These are phyloP conservation scores for Cyamopsis tetragonoloba DNA, from an alignment of 306 rosid species.

Conservation along the genomic window DNA sequence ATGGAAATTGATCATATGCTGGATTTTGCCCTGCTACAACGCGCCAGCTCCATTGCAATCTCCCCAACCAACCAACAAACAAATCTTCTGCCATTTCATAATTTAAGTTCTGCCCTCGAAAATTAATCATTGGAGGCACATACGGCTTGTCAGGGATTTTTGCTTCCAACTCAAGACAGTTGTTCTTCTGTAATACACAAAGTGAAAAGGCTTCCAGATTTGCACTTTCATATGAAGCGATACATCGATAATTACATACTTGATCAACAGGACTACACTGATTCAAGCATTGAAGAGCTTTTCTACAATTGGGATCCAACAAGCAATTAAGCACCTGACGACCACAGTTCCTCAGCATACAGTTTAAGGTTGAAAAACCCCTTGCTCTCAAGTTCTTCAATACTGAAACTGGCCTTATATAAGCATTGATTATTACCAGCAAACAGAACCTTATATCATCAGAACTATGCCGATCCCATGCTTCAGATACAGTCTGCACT, in stretches of 20 bases:
- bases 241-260: slow-evolving; percentile 79
- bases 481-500: slow-evolving; percentile 63
- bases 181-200: slow-evolving; percentile 83
- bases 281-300: slow-evolving; percentile 83
- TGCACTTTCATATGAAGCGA: slow-evolving; percentile 75
- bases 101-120: slow-evolving; percentile 42
- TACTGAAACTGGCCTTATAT: slow-evolving; percentile 70
- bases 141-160: slow-evolving; percentile 60
- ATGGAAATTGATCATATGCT: slow-evolving; percentile 85
- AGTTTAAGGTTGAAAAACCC: slow-evolving; percentile 71
- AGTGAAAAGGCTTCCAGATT: slow-evolving; percentile 80
- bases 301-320: slow-evolving; percentile 77
- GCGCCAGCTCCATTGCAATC: slow-evolving; percentile 85
- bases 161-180: slow-evolving; percentile 79
- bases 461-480: slow-evolving; percentile 71
- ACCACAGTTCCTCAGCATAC: slow-evolving; percentile 82
- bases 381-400: slow-evolving; percentile 78
- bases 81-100: slow-evolving; percentile 71
- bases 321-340: slow-evolving; percentile 70
- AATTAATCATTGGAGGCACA: slow-evolving; percentile 53
- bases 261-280: slow-evolving; percentile 85
- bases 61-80: slow-evolving; percentile 81
- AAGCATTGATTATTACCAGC: slow-evolving; percentile 70
- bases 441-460: slow-evolving; percentile 87
- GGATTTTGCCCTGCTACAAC: slow-evolving; percentile 87